These are phyloP conservation scores for Lactarius sanguifluus DNA, from an alignment of 768 basidiomycete genomes.

Conservation along the genomic window DNA sequence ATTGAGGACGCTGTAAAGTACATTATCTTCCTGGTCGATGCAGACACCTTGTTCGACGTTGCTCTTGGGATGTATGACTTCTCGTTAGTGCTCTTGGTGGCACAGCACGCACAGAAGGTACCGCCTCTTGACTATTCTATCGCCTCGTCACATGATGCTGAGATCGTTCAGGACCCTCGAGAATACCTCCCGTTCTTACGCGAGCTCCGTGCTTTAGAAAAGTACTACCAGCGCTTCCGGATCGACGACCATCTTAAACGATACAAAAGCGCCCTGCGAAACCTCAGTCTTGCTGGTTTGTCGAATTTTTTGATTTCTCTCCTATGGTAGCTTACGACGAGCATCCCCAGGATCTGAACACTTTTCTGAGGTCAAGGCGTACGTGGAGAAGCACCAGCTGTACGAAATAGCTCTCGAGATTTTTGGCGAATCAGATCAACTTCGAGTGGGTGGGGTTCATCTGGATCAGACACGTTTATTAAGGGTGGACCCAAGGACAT, in stretches of 20 bases:
- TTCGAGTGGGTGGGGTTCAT: constrained; percentile 48
- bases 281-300: constrained; percentile 70
- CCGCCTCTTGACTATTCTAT: neutral
- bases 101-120: constrained; percentile 96
- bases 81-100: constrained; percentile 90
- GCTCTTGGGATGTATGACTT: constrained; percentile 99
- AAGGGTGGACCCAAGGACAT: constrained; percentile 47
- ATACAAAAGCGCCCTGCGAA: constrained; percentile 67
- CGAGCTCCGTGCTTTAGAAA: constrained; percentile 77
- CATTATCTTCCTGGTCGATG: constrained; percentile 96
- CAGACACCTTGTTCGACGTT: constrained; percentile 86
- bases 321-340: neutral
- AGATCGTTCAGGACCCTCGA: constrained; percentile 76
- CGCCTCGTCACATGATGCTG: neutral
- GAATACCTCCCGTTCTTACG: constrained; percentile 98
- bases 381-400: constrained; percentile 75
- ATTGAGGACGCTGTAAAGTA: constrained; percentile 98
- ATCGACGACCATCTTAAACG: constrained; percentile 93
- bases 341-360: constrained; percentile 52
- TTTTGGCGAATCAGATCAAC: constrained; percentile 65
- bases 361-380: constrained; percentile 79
- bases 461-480: neutral
- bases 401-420: constrained; percentile 72
- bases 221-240: constrained; percentile 79
- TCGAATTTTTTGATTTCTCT: neutral